phyloP scores from a whole-genome alignment of 257 asterid species.

The Solanum virginianum region DNA sequence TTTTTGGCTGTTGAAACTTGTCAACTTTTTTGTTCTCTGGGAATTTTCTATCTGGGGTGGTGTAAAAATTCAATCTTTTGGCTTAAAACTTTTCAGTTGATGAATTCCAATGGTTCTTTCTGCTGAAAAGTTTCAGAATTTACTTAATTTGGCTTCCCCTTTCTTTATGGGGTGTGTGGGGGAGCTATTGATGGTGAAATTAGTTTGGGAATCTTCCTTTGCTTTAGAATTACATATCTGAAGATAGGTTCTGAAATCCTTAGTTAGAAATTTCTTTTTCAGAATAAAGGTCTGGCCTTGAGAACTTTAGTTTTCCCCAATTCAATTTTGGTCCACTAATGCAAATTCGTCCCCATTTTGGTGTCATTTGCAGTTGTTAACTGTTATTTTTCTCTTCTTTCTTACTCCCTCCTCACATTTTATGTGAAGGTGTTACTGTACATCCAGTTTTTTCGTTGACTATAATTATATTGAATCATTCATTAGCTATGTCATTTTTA shows the following conservation, averaged over 20 bases:
- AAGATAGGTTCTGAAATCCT: background rate
- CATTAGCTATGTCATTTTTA: background rate
- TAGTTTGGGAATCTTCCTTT: background rate
- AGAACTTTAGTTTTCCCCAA: background rate
- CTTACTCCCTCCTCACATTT: background rate
- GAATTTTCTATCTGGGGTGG: background rate
- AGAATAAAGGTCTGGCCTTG: background rate
- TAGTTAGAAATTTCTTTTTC: background rate
- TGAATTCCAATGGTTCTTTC: background rate
- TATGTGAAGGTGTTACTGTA: background rate
- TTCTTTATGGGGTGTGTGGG: background rate
- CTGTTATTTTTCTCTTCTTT: background rate
- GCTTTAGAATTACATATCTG: background rate
- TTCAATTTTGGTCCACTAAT: background rate
- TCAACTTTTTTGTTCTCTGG: background rate
- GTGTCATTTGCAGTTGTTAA: background rate
- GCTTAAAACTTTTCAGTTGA: background rate
- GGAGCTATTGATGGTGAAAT: background rate
- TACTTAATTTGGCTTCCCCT: background rate
- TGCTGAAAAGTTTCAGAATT: background rate
- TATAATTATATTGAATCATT: too few relatives aligned
- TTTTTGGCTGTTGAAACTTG: background rate
- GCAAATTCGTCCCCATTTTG: background rate
- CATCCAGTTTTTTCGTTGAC: background rate
- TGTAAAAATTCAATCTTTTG: background rate